Base-by-base conservation (phyloP, 768 basidiomycete species). In the Boletus subcaerulescens region DNA sequence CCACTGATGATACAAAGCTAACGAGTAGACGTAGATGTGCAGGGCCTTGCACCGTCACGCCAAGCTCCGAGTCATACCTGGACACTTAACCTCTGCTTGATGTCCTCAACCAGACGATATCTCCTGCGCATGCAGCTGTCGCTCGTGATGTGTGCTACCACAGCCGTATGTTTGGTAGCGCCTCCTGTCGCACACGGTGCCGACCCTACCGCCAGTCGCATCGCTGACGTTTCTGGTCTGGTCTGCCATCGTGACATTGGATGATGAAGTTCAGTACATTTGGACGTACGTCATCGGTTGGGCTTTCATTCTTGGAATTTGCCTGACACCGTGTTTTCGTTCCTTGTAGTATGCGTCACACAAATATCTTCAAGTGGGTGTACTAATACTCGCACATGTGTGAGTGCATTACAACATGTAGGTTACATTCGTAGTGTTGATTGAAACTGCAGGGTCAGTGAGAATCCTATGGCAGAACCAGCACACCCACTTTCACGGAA, bases 361-460 rank as follows among this genome's bases (percentile, higher is more conserved):
- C 22, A n/a, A 63, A 44, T 9, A 48, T 52, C 5, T 58, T 65
- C 29, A 74, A 69, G 49, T 73, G 73, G 71, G 17, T 66, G 17
- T 68, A 68, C 26, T 36, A 6, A 48, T 70, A 40, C 26, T 55
- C 5, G 57, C 54, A 29, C 65, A 60, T 14, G 8, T 58, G 67
- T 69, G 38, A 64, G 66, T 57, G 18, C 11, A 32, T 38, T 11
- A 3, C 17, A 24, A 22, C 5, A 3, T n/a, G 5, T 45, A 22
- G 17, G 17, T 66, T 33, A 57, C 24, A 10, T 26, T 60, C 29
- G 12, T 60, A 3, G 17, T 65, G 6, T 32, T 4, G 11, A 17
- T 45, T 36, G 60, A 62, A 40, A 3, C 45, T 24, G 60, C 3
- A 2, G 50, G 44, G 10, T 26, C 47, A 26, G 32, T 45, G 20